phyloP scores from a whole-genome alignment of 306 rosid genomes.

The Rosa persica region DNA sequence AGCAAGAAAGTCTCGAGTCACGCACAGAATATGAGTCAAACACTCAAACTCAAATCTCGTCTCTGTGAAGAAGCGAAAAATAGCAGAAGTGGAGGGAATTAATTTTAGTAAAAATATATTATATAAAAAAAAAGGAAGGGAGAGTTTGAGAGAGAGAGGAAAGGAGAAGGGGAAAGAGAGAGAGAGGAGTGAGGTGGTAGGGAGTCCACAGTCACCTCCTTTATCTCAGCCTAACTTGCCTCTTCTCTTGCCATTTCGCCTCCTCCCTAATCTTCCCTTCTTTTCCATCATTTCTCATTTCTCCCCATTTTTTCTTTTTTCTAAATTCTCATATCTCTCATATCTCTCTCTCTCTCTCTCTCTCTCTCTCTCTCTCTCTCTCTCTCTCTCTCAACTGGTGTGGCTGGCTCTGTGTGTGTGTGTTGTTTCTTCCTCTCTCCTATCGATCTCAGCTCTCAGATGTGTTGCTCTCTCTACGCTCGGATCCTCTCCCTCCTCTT shows the following conservation, averaged over 20 bases:
- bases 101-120: too few relatives aligned
- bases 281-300: background rate
- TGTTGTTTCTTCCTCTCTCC: too few relatives aligned
- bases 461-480: conserved; percentile 37
- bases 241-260: conserved; percentile 25
- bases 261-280: conserved; percentile 7
- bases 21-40: too few relatives aligned
- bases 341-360: background rate
- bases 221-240: conserved; percentile 38
- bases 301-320: background rate
- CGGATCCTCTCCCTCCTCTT: conserved; percentile 34
- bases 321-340: background rate
- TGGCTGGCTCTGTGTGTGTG: background rate
- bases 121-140: background rate
- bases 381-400: background rate
- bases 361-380: background rate
- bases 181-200: conserved; percentile 18
- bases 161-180: background rate
- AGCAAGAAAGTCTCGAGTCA: too few relatives aligned
- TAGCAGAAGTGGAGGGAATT: too few relatives aligned
- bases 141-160: background rate
- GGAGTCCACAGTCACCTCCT: conserved; percentile 37
- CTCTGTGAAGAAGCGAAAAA: too few relatives aligned
- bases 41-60: too few relatives aligned
- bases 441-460: conserved; percentile 34